Evolutionary conservation across 129 eudicot species (phyloP).

Genomic region (Arctium minus): DNA sequence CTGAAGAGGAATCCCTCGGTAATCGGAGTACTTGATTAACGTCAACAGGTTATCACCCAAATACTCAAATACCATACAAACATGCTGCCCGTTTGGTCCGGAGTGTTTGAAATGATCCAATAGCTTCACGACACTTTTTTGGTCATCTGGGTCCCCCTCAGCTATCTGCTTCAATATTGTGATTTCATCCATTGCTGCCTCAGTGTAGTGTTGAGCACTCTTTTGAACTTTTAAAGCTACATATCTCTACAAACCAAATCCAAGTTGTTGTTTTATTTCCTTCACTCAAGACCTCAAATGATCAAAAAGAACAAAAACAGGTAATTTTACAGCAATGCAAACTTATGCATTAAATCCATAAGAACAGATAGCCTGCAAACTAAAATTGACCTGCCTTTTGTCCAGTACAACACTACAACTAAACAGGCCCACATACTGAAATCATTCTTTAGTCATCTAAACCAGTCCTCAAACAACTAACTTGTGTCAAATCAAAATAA

Average conservation of each 20-base stretch:
- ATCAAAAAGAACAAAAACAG: slow-evolving; percentile 8
- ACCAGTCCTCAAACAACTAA: neutral
- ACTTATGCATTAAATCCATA: neutral
- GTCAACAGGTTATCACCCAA: slow-evolving; percentile 89
- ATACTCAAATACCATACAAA: slow-evolving; percentile 94
- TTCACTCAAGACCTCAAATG: neutral
- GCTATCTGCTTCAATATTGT: slow-evolving; percentile 78
- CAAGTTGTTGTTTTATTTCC: neutral
- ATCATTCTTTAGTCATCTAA: neutral
- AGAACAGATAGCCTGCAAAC: neutral
- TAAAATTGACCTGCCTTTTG: neutral
- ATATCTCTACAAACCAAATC: slow-evolving; percentile 47
- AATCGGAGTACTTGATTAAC: slow-evolving; percentile 74
- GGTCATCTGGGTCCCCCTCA: slow-evolving; percentile 84
- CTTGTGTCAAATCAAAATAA: neutral
- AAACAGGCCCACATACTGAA: neutral
- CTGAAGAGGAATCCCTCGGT: slow-evolving; percentile 70
- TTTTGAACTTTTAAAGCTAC: slow-evolving; percentile 95
- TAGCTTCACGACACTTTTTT: slow-evolving; percentile 83
- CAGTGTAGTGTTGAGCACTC: slow-evolving; percentile 90
- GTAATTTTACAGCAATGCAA: neutral
- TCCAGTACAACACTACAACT: neutral
- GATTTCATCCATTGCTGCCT: slow-evolving; percentile 96
- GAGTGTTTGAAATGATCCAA: slow-evolving; percentile 91
- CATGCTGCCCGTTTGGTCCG: slow-evolving; percentile 96